phyloP scores from a whole-genome alignment of 163 green algal species.

The Picocystis sp. region DNA sequence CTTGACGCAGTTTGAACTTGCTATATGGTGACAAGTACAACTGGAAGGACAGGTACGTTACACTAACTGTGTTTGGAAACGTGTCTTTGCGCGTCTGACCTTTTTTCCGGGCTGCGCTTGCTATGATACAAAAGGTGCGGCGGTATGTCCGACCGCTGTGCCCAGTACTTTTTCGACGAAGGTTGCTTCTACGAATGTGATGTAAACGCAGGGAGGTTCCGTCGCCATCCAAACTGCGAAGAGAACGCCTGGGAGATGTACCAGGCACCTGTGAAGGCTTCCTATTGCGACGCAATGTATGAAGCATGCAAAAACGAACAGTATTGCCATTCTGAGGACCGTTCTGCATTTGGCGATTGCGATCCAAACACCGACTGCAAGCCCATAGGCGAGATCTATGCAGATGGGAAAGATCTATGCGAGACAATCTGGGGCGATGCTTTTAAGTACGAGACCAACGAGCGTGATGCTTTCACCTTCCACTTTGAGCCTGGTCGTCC shows the following conservation, averaged over 20 bases:
- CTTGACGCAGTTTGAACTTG: too few species aligned
- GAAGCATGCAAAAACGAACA: constrained; percentile 22
- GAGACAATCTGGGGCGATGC: constrained; percentile 12
- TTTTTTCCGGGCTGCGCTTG: too few species aligned
- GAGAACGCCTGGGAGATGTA: constrained; percentile 17
- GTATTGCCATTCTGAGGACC: constrained; percentile 3
- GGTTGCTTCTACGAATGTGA: constrained; percentile 27
- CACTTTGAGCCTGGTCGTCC: constrained; percentile 6
- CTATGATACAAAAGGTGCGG: too few species aligned
- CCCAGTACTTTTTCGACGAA: too few species aligned
- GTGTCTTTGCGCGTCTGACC: too few species aligned
- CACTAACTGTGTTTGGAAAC: too few species aligned
- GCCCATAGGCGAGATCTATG: constrained; percentile 10
- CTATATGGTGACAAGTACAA: too few species aligned
- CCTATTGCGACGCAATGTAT: constrained; percentile 16
- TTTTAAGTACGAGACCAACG: constrained; percentile 14
- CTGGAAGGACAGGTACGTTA: too few species aligned
- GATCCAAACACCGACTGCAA: background rate
- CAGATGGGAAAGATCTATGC: constrained; percentile 14
- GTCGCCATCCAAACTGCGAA: constrained; percentile 11
- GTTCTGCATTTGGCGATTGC: too few species aligned
- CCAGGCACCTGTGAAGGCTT: constrained; percentile 18
- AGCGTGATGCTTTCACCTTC: constrained; percentile 18
- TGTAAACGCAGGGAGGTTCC: constrained; percentile 19
- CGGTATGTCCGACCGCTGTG: too few species aligned